A percentile compares a stretch with the other conserved stretches of the same genome.
phyloP scores from a whole-genome alignment of 495 filamentous ascomycete genomes.

The Alectoria sarmentosa region DNA sequence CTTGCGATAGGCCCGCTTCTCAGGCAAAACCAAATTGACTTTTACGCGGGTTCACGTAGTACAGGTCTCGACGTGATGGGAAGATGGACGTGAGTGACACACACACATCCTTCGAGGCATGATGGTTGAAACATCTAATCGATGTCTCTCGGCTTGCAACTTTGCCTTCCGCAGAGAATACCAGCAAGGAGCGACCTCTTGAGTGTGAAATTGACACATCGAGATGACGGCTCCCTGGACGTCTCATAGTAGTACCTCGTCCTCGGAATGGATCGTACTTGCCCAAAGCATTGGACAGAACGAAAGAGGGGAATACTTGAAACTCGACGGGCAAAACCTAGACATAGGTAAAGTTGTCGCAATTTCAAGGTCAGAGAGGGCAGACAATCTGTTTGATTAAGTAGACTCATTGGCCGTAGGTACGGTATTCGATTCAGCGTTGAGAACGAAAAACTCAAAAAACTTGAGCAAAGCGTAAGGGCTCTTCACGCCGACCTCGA shows the following conservation, averaged over 20 bases:
- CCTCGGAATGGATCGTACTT: background rate
- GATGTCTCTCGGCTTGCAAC: too few species aligned
- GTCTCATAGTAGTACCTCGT: background rate
- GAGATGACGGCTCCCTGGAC: background rate
- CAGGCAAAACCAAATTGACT: too few species aligned
- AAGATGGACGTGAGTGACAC: too few species aligned
- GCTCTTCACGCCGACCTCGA: background rate
- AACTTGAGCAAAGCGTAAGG: conserved; percentile 18
- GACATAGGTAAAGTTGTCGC: background rate
- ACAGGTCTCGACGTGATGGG: too few species aligned
- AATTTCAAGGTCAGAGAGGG: background rate
- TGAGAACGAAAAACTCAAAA: background rate
- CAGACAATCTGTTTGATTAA: background rate
- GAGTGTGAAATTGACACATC: background rate
- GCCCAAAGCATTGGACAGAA: background rate
- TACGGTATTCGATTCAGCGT: background rate
- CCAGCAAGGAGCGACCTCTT: background rate
- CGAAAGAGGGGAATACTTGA: background rate
- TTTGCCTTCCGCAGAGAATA: too few species aligned
- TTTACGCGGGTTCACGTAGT: too few species aligned
- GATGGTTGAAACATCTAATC: too few species aligned
- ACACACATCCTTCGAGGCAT: too few species aligned
- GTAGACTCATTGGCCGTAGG: background rate
- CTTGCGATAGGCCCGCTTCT: too few species aligned
- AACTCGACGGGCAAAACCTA: background rate